Evolutionary conservation across 805 yeast species (phyloP).

Genomic region (Wickerhamia fluorescens): DNA sequence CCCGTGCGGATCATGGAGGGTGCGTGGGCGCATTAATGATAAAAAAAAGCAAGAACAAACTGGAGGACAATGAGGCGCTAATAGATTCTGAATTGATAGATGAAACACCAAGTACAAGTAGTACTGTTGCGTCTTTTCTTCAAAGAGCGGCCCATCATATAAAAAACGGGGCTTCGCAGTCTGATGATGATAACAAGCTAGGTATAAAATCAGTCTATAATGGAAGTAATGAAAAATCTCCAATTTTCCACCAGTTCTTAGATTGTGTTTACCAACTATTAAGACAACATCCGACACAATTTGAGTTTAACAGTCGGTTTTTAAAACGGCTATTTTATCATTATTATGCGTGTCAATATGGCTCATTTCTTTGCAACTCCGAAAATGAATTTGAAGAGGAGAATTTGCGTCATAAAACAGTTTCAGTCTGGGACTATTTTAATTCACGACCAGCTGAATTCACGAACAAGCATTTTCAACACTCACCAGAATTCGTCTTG

Average conservation of each 20-base stretch:
- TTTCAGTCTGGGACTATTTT: slow-evolving; percentile 93
- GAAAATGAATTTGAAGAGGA: slow-evolving; percentile 52
- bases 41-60: slow-evolving; percentile 10
- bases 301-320: slow-evolving; percentile 87
- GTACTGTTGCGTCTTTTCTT: slow-evolving; percentile 28
- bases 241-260: slow-evolving; percentile 88
- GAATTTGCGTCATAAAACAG: slow-evolving; percentile 42
- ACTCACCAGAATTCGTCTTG: slow-evolving; percentile 28
- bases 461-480: slow-evolving; percentile 41
- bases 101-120: neutral
- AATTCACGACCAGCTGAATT: slow-evolving; percentile 68
- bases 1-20: slow-evolving; percentile 72
- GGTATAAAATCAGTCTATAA: slow-evolving; percentile 25
- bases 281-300: slow-evolving; percentile 60
- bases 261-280: slow-evolving; percentile 81
- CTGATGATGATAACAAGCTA: slow-evolving; percentile 13
- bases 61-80: slow-evolving; percentile 5
- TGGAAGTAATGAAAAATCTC: slow-evolving; percentile 49
- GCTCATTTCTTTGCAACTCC: slow-evolving; percentile 73
- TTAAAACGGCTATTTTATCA: slow-evolving; percentile 81
- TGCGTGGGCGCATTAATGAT: slow-evolving; percentile 33
- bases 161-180: slow-evolving; percentile 28
- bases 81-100: neutral
- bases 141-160: slow-evolving; percentile 36
- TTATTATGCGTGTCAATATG: slow-evolving; percentile 89